Evolutionary conservation across 768 basidiomycete species (phyloP).

Genomic region (Tephrocybe sp.): DNA sequence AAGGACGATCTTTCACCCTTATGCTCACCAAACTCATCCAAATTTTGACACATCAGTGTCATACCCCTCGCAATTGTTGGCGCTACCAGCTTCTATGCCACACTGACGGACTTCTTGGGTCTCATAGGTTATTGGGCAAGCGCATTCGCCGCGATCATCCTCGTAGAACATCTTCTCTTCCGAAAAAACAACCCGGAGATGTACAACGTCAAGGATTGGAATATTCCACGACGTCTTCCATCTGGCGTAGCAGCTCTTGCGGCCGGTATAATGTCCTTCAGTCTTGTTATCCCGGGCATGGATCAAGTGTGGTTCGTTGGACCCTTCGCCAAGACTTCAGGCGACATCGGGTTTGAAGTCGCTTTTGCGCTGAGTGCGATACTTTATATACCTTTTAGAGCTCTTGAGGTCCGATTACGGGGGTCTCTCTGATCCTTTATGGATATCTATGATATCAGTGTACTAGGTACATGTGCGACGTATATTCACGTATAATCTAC

Average conservation of each 20-base stretch:
- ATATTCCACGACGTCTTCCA: conserved; percentile 54
- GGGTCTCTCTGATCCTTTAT: conserved; percentile 12
- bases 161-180: conserved; percentile 70
- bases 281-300: conserved; percentile 65
- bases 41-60: conserved; percentile 39
- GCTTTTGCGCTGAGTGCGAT: conserved; percentile 54
- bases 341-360: conserved; percentile 83
- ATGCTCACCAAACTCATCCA: not conserved
- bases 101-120: conserved; percentile 74
- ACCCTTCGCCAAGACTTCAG: conserved; percentile 64
- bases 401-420: conserved; percentile 39
- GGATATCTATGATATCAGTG: too few species aligned
- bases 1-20: conserved; percentile 20
- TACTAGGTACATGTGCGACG: too few species aligned
- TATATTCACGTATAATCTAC: too few species aligned
- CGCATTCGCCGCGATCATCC: conserved; percentile 59
- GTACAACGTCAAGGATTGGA: conserved; percentile 61
- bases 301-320: conserved; percentile 76
- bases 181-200: conserved; percentile 45
- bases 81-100: conserved; percentile 65
- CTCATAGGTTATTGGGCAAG: conserved; percentile 68
- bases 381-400: conserved; percentile 57
- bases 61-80: conserved; percentile 76
- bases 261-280: conserved; percentile 52
- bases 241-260: conserved; percentile 64